phyloP scores from a whole-genome alignment of 805 yeast genomes.

The Zygosaccharomyces kombuchaensis region DNA sequence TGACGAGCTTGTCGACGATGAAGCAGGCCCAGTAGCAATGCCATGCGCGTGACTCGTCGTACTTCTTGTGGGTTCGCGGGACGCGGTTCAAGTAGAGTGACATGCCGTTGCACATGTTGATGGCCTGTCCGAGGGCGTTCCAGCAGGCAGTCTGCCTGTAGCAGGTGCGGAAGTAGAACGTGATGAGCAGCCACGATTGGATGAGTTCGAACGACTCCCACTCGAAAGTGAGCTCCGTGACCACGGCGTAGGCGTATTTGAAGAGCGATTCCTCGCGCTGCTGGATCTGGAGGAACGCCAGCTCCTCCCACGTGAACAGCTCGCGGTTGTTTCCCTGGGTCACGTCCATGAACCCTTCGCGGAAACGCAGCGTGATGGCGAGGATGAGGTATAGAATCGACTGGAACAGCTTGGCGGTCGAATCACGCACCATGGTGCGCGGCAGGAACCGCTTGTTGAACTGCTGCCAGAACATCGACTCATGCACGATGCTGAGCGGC shows the following conservation, averaged over 20 bases:
- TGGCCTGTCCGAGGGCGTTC: slow-evolving; percentile 41
- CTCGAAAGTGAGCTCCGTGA: slow-evolving; percentile 42
- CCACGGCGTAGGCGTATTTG: slow-evolving; percentile 37
- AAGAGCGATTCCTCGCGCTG: slow-evolving; percentile 42
- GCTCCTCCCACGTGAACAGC: slow-evolving; percentile 2
- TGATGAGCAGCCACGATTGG: slow-evolving; percentile 46
- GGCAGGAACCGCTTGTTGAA: slow-evolving; percentile 29
- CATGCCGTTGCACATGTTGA: slow-evolving; percentile 44
- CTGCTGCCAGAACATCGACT: slow-evolving; percentile 50
- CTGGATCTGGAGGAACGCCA: slow-evolving; percentile 6
- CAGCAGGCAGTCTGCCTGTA: slow-evolving; percentile 44
- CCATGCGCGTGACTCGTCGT: slow-evolving; percentile 44
- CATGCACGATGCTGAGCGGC: slow-evolving; percentile 49
- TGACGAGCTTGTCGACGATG: slow-evolving; percentile 49
- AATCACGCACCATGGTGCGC: slow-evolving; percentile 26
- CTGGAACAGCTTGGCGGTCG: slow-evolving; percentile 43
- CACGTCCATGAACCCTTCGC: slow-evolving; percentile 35
- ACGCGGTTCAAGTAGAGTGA: slow-evolving; percentile 36
- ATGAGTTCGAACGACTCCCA: slow-evolving; percentile 51
- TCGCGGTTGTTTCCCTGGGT: not conserved
- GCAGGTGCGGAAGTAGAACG: slow-evolving; percentile 42
- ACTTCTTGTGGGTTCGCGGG: slow-evolving; percentile 26
- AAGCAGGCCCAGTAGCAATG: slow-evolving; percentile 55
- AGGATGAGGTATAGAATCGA: slow-evolving; percentile 48
- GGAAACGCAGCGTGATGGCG: slow-evolving; percentile 49